Base-by-base conservation (phyloP, 1,284 basidiomycete genomes). In the Heliocybe sulcata region DNA sequence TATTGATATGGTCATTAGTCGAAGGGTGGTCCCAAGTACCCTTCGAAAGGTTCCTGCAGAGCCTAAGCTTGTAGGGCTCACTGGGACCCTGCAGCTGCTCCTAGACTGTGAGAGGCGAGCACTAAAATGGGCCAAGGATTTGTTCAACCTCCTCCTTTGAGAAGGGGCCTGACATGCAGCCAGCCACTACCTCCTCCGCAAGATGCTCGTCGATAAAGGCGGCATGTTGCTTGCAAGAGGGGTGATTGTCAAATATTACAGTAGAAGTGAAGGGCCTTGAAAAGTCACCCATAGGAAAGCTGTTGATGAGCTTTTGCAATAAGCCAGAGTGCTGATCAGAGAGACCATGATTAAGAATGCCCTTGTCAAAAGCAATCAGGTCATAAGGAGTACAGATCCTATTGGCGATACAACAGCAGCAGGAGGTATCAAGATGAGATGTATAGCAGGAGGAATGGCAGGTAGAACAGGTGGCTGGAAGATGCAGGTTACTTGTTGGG, bases 251-350 rank as follows among this genome's bases (percentile, higher is more conserved):
- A 20, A 68, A 56, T n/a, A 69, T 66, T 29, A 63, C 52, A 3
- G 65, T 60, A 6, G 4, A 4, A 0, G 57, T 1, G 0, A 29
- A 3, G 2, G 73, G 59, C 3, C 8, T 1, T 1, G 68, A 67
- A 54, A 70, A 60, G 8, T 61, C 25, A 0, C 71, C 71, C 4
- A 74, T 59, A 1, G 67, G 68, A 53, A 74, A 75, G 16, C 72
- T 68, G 19, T 59, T 14, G 0, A 48, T 38, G 0, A 73, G 55
- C 31, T 67, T 67, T 0, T 51, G 1, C 2, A 64, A 53, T 2
- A 76, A 67, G 4, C 56, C 33, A 0, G 69, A 69, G 51, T 72
- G 72, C 11, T 54, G 14, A 4, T 54, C 11, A 2, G 52, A 31
- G 14, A 69, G 58, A 9, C 55, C 42, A 47, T 57, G 55, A 3